These are phyloP conservation scores for Golovinomyces cichoracearum DNA, from an alignment of 2,329 filamentous ascomycete genomes.

Conservation along the genomic window DNA sequence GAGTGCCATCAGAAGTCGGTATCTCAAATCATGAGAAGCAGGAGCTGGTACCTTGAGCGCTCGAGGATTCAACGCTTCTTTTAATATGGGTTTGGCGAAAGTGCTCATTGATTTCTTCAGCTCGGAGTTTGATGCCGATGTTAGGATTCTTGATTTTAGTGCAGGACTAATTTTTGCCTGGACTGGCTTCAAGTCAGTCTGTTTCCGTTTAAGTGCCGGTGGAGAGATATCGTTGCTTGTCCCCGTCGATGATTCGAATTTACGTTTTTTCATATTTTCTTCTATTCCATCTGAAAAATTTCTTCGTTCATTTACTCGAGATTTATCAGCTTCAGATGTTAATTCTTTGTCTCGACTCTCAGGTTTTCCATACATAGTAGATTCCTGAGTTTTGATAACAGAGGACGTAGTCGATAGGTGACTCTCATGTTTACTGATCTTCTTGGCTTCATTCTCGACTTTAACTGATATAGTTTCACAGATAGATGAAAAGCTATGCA, in stretches of 20 bases:
- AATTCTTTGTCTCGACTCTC: no score
- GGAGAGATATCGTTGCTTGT: background rate
- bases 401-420: no score
- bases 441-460: no score
- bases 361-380: no score
- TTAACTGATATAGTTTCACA: background rate
- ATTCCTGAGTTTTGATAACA: no score
- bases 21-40: conserved; percentile 28
- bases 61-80: conserved; percentile 40
- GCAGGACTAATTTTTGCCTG: background rate
- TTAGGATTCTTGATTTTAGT: background rate
- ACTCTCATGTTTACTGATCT: background rate
- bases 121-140: background rate
- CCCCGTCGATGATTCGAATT: background rate
- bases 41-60: conserved; percentile 31
- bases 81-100: conserved; percentile 11
- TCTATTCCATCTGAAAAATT: background rate
- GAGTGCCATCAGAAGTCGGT: conserved; percentile 33
- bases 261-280: background rate
- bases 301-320: no score
- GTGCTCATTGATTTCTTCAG: conserved; percentile 3
- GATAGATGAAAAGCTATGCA: background rate
- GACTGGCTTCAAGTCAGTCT: background rate
- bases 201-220: background rate
- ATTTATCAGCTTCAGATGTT: no score